Percentiles rank a stretch among this genome's conserved stretches.
Conservation (phyloP, 257 asterid species). For the Leptodermis oblonga region DNA sequence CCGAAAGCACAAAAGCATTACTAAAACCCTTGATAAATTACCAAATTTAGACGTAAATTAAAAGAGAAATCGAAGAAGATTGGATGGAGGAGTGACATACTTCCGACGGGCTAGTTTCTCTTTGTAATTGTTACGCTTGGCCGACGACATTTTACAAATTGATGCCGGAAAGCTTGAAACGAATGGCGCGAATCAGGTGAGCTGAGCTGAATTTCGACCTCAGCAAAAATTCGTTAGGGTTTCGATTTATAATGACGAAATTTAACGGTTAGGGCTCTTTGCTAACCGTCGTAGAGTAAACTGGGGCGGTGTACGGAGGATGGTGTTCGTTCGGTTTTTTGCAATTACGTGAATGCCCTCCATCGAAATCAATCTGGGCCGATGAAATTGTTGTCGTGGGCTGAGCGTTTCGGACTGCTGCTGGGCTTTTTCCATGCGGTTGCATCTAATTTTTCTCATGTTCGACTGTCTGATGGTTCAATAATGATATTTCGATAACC, state of each 20-base stretch:
- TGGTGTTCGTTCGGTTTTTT: background rate
- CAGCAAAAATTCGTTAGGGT: background rate
- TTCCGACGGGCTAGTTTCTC: conserved; percentile 30
- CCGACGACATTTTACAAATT: conserved; percentile 16
- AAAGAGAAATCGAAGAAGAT: background rate
- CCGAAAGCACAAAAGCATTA: background rate
- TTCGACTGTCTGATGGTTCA: no score
- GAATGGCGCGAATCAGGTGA: background rate
- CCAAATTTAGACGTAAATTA: background rate
- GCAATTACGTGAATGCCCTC: background rate
- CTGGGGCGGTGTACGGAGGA: background rate
- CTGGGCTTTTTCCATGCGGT: no score
- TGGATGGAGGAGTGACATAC: conserved; percentile 8
- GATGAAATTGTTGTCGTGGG: background rate
- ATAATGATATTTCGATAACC: no score
- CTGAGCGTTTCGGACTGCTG: no score
- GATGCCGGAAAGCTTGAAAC: background rate
- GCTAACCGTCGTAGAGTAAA: background rate
- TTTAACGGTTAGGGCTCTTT: background rate
- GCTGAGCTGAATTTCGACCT: conserved; percentile 1
- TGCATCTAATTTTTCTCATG: no score
- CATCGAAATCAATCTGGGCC: background rate
- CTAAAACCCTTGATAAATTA: background rate
- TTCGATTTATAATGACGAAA: background rate
- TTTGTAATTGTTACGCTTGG: conserved; percentile 27